Conservation (phyloP, 2,329 filamentous ascomycete species). For the Pestalotiopsis sp. region DNA sequence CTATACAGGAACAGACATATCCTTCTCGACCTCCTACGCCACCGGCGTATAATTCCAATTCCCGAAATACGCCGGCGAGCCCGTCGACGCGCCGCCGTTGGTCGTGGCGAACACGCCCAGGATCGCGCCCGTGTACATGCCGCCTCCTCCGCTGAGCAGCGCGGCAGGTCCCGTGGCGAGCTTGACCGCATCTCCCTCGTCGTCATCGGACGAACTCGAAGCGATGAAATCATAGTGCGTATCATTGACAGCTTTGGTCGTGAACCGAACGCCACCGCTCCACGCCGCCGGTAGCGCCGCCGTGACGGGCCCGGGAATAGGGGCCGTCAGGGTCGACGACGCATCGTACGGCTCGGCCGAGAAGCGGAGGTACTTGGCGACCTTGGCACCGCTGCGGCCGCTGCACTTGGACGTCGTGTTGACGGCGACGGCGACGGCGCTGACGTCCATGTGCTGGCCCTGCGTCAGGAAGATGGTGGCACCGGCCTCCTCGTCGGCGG, state of each 20-base stretch:
- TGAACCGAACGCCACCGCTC: neutral
- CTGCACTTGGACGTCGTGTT: constrained; percentile 16
- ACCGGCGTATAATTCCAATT: constrained; percentile 45
- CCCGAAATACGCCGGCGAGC: constrained; percentile 44
- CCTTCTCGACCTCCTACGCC: neutral
- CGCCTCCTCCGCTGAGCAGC: constrained; percentile 7
- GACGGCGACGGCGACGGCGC: constrained; percentile 35
- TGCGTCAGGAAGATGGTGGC: constrained; percentile 53
- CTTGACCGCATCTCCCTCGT: neutral
- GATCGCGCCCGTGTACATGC: constrained; percentile 39
- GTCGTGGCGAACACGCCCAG: constrained; percentile 53
- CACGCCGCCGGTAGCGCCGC: neutral
- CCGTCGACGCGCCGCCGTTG: constrained; percentile 43
- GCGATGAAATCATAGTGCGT: neutral
- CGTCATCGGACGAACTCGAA: neutral
- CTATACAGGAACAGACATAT: neutral
- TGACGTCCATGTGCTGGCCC: constrained; percentile 51
- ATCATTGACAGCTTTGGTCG: neutral
- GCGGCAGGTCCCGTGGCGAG: neutral
- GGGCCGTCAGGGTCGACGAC: neutral
- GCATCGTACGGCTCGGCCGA: neutral
- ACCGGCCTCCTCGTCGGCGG: constrained; percentile 48
- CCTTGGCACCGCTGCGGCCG: constrained; percentile 13
- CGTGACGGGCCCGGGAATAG: neutral
- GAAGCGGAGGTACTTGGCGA: neutral